A percentile compares a stretch with the other conserved stretches of the same genome.
Conservation (phyloP, 2,329 filamentous ascomycete genomes). For the Talaromyces marneffei region DNA sequence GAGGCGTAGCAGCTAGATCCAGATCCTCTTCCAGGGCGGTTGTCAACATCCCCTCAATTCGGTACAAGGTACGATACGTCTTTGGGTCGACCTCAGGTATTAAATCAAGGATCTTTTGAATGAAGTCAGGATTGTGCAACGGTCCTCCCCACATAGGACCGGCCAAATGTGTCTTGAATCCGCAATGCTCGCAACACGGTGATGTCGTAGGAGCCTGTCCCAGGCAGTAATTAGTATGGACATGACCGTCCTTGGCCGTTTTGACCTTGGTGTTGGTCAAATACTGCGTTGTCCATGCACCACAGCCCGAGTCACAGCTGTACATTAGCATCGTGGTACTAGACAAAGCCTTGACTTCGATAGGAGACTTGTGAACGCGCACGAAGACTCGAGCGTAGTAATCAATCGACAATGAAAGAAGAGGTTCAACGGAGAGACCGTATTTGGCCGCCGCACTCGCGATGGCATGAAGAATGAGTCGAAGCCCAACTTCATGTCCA, state of each 20-base stretch:
- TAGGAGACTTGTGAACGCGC: conserved; percentile 69
- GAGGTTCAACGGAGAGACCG: conserved; percentile 79
- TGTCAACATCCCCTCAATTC: conserved; percentile 86
- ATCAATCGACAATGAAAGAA: conserved; percentile 90
- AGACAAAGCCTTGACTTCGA: conserved; percentile 82
- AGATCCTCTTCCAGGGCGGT: conserved; percentile 74
- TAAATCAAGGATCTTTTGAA: conserved; percentile 69
- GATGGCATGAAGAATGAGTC: conserved; percentile 77
- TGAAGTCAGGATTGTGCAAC: conserved; percentile 76
- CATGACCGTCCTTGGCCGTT: conserved; percentile 63
- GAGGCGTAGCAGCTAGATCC: conserved; percentile 17
- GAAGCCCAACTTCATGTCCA: conserved; percentile 83
- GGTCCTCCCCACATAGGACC: conserved; percentile 95
- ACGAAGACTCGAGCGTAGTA: conserved; percentile 92
- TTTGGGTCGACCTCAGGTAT: conserved; percentile 61
- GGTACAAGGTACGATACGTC: conserved; percentile 70
- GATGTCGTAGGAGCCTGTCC: conserved; percentile 63
- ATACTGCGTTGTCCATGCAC: conserved; percentile 81
- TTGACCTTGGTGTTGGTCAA: conserved; percentile 63
- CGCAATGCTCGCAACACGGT: conserved; percentile 73
- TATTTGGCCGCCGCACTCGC: conserved; percentile 77
- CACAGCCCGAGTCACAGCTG: conserved; percentile 83
- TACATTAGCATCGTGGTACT: conserved; percentile 92
- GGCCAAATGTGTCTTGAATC: conserved; percentile 75
- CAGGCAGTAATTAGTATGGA: conserved; percentile 73